Base-by-base conservation (phyloP, 176 grass and related monocot species). In the Pharus latifolius region DNA sequence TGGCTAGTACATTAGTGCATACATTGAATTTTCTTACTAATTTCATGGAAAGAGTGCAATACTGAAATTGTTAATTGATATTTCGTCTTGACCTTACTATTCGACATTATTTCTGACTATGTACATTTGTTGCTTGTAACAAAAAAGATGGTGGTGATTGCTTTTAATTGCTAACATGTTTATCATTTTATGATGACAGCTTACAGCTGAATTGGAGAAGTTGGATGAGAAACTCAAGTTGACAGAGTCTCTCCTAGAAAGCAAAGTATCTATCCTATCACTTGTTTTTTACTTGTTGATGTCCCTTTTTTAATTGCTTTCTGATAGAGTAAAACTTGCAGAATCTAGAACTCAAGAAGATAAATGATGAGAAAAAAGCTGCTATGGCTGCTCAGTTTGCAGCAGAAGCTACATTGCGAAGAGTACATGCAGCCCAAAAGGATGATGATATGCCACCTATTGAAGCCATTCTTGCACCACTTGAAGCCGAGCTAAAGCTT, bases 391-490 rank as follows among this genome's bases (percentile, higher is more conserved):
- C 94, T 28, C 94, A 98, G 68, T 98, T 93, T 78, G 94, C 94
- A 9, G 94, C 94, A 10, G 94, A 98, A 66, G 89, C 94, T 56
- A 98, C 89, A 32, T 78, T 98, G 27, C 72, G 94, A 78, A 92
- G 94, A 70, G 94, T 98, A 27, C 89, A 98, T 85, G 84, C 87
- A 50, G 86, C 86, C 55, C 89, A 98, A 82, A 98, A 90, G 64
- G 94, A 98, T 76, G 94, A 98, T 81, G 89, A 98, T n/a, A 93
- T 91, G 72, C 89, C 94, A 18, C 94, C 94, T 28, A 93, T 98
- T 50, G 94, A 98, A 81, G 94, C 94, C 34, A 98, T 93, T 90
- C 86, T 98, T 66, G 94, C 94, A 83, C 94, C 94, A 40, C 84
- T 98, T 58, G 94, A 98, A 67, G 94, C 94, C 12, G 94, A 98